Base-by-base conservation (phyloP, 305 asterid species). In the Andrographis paniculata region DNA sequence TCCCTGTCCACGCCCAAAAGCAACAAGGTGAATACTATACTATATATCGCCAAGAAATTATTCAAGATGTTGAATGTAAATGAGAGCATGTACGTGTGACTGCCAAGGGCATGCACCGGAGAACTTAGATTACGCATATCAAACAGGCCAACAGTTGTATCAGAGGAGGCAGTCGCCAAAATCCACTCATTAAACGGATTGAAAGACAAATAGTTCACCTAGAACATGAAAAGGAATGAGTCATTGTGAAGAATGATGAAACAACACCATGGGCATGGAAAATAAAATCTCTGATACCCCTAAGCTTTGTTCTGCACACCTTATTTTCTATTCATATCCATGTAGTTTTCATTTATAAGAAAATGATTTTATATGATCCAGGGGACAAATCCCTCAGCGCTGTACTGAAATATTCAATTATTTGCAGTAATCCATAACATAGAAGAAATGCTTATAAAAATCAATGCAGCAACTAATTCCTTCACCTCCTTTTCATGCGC, bases 81-180 rank as follows among this genome's bases (percentile, higher is more conserved):
- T 19, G 14, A 42, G 13, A 65, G 56, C 58, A 60, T 91, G 50
- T 77, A 89, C 98, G 64, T 71, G 52, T 86, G 95, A 70, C 82
- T 68, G 64, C 84, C 66, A 21, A 89, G 69, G 56, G 77, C 74
- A 45, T 89, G 98, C 75, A 89, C 38, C 19, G 96, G 96, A 39
- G 81, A 52, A 57, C 67, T 74, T 71, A 86, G 62, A 61, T 86
- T 91, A 59, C 96, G 84, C 75, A 91, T 64, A 55, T 91, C 96
- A 22, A 86, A 86, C 52, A 83, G 76, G 30, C 98, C 96, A 61
- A 91, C 80, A 49, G 98, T 86, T 11, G 84, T 56, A 66, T 91
- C 96, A 49, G 98, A 86, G 36, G 98, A 89, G 43, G 96, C 96
- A 55, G 96, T 86, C 31, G 96, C 96, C 62, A 86, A 60, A 64